These are phyloP conservation scores for Apiotrichum gracile DNA, from an alignment of 1,284 basidiomycete species.

Conservation along the genomic window DNA sequence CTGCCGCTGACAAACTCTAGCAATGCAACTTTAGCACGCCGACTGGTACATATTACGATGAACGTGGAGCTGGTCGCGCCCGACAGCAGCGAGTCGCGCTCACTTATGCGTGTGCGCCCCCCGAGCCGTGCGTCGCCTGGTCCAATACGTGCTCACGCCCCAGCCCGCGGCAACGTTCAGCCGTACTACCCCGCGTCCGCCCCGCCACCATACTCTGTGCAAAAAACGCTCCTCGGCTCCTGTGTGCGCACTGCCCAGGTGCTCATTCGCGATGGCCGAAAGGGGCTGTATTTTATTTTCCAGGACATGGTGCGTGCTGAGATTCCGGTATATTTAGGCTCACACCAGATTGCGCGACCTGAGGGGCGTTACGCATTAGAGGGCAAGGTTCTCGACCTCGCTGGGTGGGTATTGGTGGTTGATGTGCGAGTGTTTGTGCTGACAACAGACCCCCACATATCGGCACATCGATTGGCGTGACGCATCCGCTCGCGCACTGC, in stretches of 20 bases:
- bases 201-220: conserved; percentile 15
- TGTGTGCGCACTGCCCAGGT: conserved; percentile 15
- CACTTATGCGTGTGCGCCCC: conserved; percentile 16
- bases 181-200: conserved; percentile 18
- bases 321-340: not conserved
- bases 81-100: conserved; percentile 8
- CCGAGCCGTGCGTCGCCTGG: conserved; percentile 10
- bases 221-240: conserved; percentile 14
- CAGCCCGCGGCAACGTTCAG: conserved; percentile 16
- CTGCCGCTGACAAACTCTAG: not conserved
- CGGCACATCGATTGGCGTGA: conserved; percentile 18
- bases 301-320: conserved; percentile 16
- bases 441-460: conserved; percentile 15
- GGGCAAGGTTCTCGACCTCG: conserved; percentile 17
- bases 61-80: conserved; percentile 16
- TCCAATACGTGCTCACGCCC: not conserved
- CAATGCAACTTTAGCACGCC: conserved; percentile 13
- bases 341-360: conserved; percentile 14
- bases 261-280: conserved; percentile 10
- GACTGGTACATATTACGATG: conserved; percentile 17
- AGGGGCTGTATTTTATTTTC: conserved; percentile 17
- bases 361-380: conserved; percentile 15
- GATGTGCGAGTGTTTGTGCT: not conserved
- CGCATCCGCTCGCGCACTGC: conserved; percentile 14
- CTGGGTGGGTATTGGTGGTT: conserved; percentile 7